These are phyloP conservation scores for Talaromyces sp. DNA, from an alignment of 2,329 filamentous ascomycete species.

Conservation along the genomic window DNA sequence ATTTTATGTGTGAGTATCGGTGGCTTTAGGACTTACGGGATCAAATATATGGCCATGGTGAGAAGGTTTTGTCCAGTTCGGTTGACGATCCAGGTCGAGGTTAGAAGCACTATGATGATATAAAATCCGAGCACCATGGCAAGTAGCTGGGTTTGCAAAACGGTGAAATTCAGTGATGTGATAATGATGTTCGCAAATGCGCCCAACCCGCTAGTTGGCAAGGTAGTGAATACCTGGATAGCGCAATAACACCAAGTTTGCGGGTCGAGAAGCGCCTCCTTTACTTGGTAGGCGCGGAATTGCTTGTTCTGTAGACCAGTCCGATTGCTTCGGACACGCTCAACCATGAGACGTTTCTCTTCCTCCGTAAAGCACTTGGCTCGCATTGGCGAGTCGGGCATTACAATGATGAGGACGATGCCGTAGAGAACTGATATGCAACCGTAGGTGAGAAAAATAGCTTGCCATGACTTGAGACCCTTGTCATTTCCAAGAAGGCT, in stretches of 20 bases:
- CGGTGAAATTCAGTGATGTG: conserved; percentile 59
- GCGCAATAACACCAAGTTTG: conserved; percentile 61
- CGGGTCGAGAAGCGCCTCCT: conserved; percentile 58
- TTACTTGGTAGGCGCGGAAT: conserved; percentile 50
- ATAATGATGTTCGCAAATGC: conserved; percentile 73
- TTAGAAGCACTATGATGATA: conserved; percentile 65
- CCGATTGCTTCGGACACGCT: conserved; percentile 56
- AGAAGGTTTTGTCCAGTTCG: conserved; percentile 64
- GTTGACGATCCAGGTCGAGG: conserved; percentile 62
- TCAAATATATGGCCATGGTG: conserved; percentile 60
- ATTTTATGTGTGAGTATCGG: background rate
- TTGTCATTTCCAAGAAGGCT: conserved; percentile 46
- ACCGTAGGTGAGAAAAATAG: conserved; percentile 64
- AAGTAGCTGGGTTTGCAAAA: conserved; percentile 65
- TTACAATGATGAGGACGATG: conserved; percentile 57
- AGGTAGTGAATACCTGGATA: conserved; percentile 65
- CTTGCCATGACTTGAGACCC: conserved; percentile 62
- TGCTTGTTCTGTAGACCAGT: conserved; percentile 56
- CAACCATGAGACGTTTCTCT: conserved; percentile 60
- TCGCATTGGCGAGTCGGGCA: conserved; percentile 67
- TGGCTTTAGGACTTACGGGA: conserved; percentile 49
- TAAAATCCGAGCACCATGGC: conserved; percentile 68
- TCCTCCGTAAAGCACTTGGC: conserved; percentile 64
- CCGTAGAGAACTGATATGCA: conserved; percentile 59
- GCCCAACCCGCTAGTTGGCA: conserved; percentile 68